Conservation (phyloP, 208 protist species). For the Borovskyia barvae region DNA sequence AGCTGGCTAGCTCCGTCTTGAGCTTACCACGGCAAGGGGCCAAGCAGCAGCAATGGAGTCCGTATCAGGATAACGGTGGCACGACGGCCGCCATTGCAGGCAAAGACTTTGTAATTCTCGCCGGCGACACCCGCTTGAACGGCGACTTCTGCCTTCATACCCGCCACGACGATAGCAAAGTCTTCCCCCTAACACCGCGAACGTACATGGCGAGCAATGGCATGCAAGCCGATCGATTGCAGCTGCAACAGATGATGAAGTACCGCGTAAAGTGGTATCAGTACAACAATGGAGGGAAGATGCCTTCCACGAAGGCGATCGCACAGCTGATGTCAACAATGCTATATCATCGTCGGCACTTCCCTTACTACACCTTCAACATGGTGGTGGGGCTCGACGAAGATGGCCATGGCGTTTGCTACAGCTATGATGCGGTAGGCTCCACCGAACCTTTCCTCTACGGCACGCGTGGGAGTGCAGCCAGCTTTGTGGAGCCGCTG, state of each 20-base stretch:
- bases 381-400: constrained; percentile 96
- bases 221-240: constrained; percentile 97
- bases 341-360: constrained; percentile 98
- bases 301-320: constrained; percentile 91
- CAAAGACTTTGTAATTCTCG: constrained; percentile 96
- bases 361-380: constrained; percentile 99
- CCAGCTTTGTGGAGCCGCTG: constrained; percentile 95
- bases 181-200: constrained; percentile 91
- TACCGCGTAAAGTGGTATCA: constrained; percentile 93
- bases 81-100: constrained; percentile 96
- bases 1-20: constrained; percentile 63
- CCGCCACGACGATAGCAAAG: constrained; percentile 93
- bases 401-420: constrained; percentile 95
- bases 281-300: constrained; percentile 92
- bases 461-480: constrained; percentile 90
- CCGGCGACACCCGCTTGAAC: constrained; percentile 97
- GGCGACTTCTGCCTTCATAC: constrained; percentile 96
- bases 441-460: constrained; percentile 95
- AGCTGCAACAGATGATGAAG: constrained; percentile 95
- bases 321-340: constrained; percentile 97
- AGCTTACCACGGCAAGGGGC: constrained; percentile 69
- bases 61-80: constrained; percentile 95
- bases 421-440: constrained; percentile 98
- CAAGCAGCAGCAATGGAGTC: constrained; percentile 80
- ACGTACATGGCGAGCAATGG: constrained; percentile 94